Base-by-base conservation (phyloP, 2,329 filamentous ascomycete genomes). In the Colletotrichum higginsianum region DNA sequence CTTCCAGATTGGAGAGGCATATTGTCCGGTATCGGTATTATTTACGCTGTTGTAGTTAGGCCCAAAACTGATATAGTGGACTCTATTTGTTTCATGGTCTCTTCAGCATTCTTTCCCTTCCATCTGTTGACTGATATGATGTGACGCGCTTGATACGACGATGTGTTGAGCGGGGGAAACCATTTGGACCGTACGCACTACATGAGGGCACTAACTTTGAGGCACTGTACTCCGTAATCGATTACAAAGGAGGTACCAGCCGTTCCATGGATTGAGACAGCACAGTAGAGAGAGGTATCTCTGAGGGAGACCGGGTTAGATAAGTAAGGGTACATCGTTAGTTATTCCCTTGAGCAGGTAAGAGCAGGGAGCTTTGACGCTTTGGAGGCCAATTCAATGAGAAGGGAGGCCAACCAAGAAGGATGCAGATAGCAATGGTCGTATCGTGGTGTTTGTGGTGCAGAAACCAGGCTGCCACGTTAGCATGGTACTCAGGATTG, bases 41-140 rank as follows among this genome's bases (percentile, higher is more conserved):
- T 38, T 58, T 72, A 64, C 46, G 56, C 46, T 50, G 52, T 69
- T 69, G 69, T 72, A 69, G 58, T 72, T 64, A 62, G 53, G 66
- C 53, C 53, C 40, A 64, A 53, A 61, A 38, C 69, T 53, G 69
- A 64, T 72, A 72, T 56, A 61, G 60, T 60, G 58, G 53, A 55
- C 38, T 11, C 35, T 67, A 40, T 46, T 70, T 72, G 53, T 72
- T 67, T 64, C 57, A 26, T 58, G 60, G 18, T 11, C 15, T 35
- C 30, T 18, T 2, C 11, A 15, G 9, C 16, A 30, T 18, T 21
- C 6, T 13, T 46, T 9, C 30, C 23, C 47, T 23, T 13, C 3
- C 40, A 42, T 12, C 8, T 8, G 5, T 38, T 40, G 18, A 16
- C 15, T 56, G 30, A 38, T n/a, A 12, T 18, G 12, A 55, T 7